Evolutionary conservation across 495 filamentous ascomycete genomes (phyloP), one percentile per base, ranked within the genome.

Genomic region (Trichoderma reesei): DNA sequence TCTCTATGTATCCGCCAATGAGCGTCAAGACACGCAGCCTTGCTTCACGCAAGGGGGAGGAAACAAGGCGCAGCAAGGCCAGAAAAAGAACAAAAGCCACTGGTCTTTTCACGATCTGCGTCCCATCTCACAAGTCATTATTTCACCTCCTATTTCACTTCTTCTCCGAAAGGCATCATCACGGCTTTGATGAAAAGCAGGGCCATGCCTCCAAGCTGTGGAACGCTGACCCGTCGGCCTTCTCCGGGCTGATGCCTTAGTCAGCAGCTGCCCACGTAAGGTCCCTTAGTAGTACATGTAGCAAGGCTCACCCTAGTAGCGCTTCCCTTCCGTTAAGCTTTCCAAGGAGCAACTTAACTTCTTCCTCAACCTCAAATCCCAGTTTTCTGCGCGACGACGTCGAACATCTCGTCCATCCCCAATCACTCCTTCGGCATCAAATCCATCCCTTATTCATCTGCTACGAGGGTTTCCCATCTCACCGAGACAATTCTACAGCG

Each of bases 331-430:
- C 11, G 9, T 34, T 14, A 33, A 56, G 51, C 51, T 56, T 56
- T 56, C 20, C 51, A 34, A 56, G 51, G 20, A 56, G 51, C 51
- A 56, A 14, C 51, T 56, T 56, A n/a, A n/a, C n/a, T n/a, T n/a
- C 51, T 11, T 56, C 20, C 51, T 56, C 7, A 56, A 10, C 51
- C 26, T 56, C 8, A 56, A 20, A 34, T 31, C 51, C 20, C 31
- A 33, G 9, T 18, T 18, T 33, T 18, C 51, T 33, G 34, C 31
- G 34, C 51, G 8, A 18, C 51, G 51, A 31, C 51, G 3, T 4
- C 46, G 34, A 34, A 14, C n/a, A 48, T 18, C 44, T 48, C 44
- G n/a, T 7, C 44, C 8, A 5, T n/a, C 20, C 8, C 44, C n/a
- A 18, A 1, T 18, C 44, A 8, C 44, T 5, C 8, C 18, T 31